Evolutionary conservation across 768 basidiomycete genomes (phyloP), one percentile per base, ranked within the genome.

Genomic region (Suillus sp.): DNA sequence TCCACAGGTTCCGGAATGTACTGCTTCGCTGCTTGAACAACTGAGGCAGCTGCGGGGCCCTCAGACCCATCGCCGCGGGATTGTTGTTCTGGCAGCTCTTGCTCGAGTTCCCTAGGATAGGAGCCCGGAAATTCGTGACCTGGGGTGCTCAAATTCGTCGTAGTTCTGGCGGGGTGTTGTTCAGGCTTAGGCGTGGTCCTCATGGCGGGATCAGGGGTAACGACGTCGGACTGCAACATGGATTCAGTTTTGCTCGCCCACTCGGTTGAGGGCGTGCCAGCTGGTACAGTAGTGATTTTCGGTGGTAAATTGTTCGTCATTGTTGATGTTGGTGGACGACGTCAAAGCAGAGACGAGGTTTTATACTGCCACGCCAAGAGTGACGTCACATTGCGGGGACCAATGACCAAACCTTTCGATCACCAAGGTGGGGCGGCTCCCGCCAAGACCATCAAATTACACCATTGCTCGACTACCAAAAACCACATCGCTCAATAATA

Each of bases 211-310:
- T 61, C 65, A n/a, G 67, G 60, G 37, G 20, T 40, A 16, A 48
- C 2, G 8, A 59, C 16, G 18, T 22, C 53, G 5, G 74, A 67
- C 2, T 53, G 50, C 8, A 73, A 62, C 13, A 72, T 30, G 20
- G 66, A 62, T 35, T 72, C 53, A 1, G 64, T 65, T 16, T 56
- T 47, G 47, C 18, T 53, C 14, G 70, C 64, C 70, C 69, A 65
- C 32, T 71, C 59, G 30, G 4, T 48, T 22, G 70, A 54, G 3
- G 75, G 66, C 0, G 60, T 65, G 20, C 69, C 71, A 32, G 69
- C 53, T 58, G 69, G 62, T 13, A 63, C 42, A 1, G 61, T 55
- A 2, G 67, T 67, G 20, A 74, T 69, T 20, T 57, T 64, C 4
- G 73, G 73, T 13, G 65, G 63, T 1, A 47, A 1, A 13, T 20